Conservation (phyloP, 208 protist species). For the Trypanosoma rangeli region DNA sequence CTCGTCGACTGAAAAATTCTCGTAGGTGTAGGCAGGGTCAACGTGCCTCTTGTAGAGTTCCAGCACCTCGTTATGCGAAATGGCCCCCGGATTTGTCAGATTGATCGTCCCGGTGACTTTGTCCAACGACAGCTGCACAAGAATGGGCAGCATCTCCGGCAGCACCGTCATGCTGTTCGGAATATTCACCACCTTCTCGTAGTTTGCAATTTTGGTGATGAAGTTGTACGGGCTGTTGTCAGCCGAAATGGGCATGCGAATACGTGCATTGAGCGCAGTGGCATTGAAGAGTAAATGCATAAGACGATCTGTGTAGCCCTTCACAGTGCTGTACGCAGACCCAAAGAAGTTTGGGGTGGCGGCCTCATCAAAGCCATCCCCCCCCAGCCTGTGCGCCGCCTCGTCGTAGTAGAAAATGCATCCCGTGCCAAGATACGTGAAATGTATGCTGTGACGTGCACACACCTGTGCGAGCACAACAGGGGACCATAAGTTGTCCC, state of each 20-base stretch:
- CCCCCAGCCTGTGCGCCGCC: constrained; percentile 22
- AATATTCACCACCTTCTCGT: constrained; percentile 61
- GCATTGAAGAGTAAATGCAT: constrained; percentile 51
- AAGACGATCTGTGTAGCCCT: constrained; percentile 60
- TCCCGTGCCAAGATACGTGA: constrained; percentile 61
- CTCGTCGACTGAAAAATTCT: constrained; percentile 61
- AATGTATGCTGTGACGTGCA: constrained; percentile 29
- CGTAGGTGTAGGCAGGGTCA: constrained; percentile 41
- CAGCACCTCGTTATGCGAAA: constrained; percentile 64
- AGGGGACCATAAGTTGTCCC: constrained; percentile 52
- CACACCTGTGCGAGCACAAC: constrained; percentile 40
- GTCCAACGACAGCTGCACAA: constrained; percentile 38
- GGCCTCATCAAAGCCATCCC: constrained; percentile 36
- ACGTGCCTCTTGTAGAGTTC: constrained; percentile 59
- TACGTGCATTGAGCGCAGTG: constrained; percentile 52
- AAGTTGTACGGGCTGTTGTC: constrained; percentile 63
- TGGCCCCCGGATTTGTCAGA: constrained; percentile 56
- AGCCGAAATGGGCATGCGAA: constrained; percentile 58
- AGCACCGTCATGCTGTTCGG: constrained; percentile 69
- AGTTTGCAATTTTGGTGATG: constrained; percentile 67
- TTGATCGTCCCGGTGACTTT: constrained; percentile 52
- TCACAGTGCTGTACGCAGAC: constrained; percentile 57
- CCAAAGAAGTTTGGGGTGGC: constrained; percentile 59
- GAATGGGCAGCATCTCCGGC: constrained; percentile 44
- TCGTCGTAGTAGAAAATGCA: constrained; percentile 74